Conservation (phyloP, 2,329 filamentous ascomycete species). For the Macrophomina phaseolina region DNA sequence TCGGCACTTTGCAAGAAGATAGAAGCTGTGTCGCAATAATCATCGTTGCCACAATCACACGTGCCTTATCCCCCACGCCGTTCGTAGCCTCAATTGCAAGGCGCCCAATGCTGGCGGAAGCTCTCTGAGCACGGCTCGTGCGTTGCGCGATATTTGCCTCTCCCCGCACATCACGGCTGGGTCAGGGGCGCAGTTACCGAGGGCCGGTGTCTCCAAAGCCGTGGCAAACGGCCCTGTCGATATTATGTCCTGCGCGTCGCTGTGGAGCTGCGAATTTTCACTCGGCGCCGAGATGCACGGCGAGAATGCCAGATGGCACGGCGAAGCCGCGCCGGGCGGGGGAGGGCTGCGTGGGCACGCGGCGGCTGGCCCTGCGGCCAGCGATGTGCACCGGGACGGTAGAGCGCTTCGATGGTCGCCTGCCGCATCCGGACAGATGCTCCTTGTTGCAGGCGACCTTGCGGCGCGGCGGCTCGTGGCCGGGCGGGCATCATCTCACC, state of each 20-base stretch:
- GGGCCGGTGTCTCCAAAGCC: constrained; percentile 19
- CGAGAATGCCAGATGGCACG: constrained; percentile 1
- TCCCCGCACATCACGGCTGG: constrained; percentile 24
- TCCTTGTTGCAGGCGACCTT: not conserved
- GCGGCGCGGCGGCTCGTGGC: constrained; percentile 6
- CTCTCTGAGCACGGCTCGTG: constrained; percentile 1
- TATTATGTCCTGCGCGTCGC: not conserved
- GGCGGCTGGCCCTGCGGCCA: not conserved
- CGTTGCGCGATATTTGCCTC: constrained; percentile 24
- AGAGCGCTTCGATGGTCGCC: not conserved
- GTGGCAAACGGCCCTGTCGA: constrained; percentile 20
- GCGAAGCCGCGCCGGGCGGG: not conserved
- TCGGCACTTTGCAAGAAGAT: constrained; percentile 1
- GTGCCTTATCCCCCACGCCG: constrained; percentile 22
- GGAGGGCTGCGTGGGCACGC: not conserved
- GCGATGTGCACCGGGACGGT: not conserved
- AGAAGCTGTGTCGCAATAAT: constrained; percentile 5
- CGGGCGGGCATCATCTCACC: not conserved
- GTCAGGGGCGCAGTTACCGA: constrained; percentile 22
- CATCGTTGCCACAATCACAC: constrained; percentile 4
- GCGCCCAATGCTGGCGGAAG: constrained; percentile 12
- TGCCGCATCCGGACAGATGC: constrained; percentile 6
- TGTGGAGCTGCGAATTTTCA: constrained; percentile 16
- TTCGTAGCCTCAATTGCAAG: not conserved
- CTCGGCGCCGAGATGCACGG: not conserved